Conservation (phyloP, 176 grass and related monocot genomes). For the Juncus effusus region DNA sequence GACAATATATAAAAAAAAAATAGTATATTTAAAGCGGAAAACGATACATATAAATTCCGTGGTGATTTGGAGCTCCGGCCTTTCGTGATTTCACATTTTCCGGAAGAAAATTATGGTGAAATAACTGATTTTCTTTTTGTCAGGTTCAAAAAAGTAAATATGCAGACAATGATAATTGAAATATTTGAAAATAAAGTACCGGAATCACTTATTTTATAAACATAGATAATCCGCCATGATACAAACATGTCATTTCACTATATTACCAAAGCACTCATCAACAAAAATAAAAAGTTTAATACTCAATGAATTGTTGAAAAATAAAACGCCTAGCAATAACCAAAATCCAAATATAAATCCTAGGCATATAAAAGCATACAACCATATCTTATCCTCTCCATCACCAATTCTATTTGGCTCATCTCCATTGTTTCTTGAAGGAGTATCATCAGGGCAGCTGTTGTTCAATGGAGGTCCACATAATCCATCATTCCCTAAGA, state of each 20-base stretch:
- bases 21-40: too few species aligned
- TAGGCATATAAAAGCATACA: background rate
- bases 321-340: background rate
- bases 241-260: background rate
- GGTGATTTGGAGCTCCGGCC: too few species aligned
- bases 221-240: too few species aligned
- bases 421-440: background rate
- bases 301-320: background rate
- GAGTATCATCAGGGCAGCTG: background rate
- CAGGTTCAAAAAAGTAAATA: too few species aligned
- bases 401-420: background rate
- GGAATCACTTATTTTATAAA: too few species aligned
- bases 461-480: background rate
- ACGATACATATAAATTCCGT: too few species aligned
- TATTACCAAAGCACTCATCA: background rate
- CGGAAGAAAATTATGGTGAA: too few species aligned
- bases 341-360: conserved; percentile 3
- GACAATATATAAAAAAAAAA: too few species aligned
- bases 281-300: background rate
- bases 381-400: background rate
- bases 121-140: too few species aligned
- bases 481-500: background rate
- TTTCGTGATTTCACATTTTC: too few species aligned
- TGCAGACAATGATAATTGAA: too few species aligned
- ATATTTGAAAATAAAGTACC: too few species aligned